A percentile compares a stretch with the other conserved stretches of the same genome.
Conservation (phyloP, 352 stramenopile species). For the Pythium folliculosum region DNA sequence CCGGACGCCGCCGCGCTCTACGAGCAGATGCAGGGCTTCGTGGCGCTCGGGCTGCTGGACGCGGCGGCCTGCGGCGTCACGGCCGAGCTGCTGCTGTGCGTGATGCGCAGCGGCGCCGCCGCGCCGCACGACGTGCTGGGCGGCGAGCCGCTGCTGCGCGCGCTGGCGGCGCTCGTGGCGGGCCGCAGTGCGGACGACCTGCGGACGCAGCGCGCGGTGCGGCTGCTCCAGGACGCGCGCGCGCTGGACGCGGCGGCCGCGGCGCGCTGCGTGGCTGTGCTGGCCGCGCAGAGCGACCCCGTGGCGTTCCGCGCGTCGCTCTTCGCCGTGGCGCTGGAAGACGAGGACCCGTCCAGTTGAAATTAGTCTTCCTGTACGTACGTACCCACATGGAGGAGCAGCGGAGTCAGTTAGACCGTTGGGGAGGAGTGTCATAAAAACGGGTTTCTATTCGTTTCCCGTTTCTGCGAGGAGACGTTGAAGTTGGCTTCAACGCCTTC, state of each 20-base stretch:
- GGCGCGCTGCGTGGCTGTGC: constrained; percentile 34
- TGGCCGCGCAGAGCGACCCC: constrained; percentile 39
- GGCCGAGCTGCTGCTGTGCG: constrained; percentile 32
- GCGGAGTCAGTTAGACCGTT: not conserved
- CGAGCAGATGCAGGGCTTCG: constrained; percentile 59
- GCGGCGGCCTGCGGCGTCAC: constrained; percentile 38
- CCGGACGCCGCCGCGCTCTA: constrained; percentile 40
- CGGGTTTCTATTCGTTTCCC: constrained; percentile 14
- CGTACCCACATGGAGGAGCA: too few species aligned
- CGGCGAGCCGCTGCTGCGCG: constrained; percentile 36
- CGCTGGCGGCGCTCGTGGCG: constrained; percentile 48
- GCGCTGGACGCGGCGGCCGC: constrained; percentile 33
- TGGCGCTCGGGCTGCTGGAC: constrained; percentile 49
- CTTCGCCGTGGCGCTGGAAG: constrained; percentile 55
- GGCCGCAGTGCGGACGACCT: constrained; percentile 59
- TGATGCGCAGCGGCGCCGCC: constrained; percentile 7
- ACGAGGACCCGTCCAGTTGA: too few species aligned
- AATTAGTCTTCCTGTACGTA: too few species aligned
- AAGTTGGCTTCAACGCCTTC: not conserved
- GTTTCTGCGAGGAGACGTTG: not conserved
- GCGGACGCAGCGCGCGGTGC: constrained; percentile 55
- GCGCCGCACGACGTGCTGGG: constrained; percentile 37
- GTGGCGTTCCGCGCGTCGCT: constrained; percentile 51
- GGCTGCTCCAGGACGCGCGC: constrained; percentile 52
- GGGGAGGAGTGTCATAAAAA: constrained; percentile 1